These are phyloP conservation scores for Lycium barbarum DNA, from an alignment of 257 asterid species.

Conservation along the genomic window DNA sequence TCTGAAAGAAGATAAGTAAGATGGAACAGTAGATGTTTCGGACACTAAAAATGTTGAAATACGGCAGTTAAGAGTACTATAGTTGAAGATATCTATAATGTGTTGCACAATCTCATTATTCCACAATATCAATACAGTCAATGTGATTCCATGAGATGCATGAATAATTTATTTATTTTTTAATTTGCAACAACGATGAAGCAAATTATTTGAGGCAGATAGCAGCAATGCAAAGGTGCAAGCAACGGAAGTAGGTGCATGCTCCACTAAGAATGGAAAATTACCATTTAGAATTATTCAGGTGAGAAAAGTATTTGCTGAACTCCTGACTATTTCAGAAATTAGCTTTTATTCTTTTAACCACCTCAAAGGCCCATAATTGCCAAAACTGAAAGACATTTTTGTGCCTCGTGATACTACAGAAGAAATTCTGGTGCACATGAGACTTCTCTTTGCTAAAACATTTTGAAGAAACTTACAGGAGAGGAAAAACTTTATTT, in stretches of 20 bases:
- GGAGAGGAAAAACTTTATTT: neutral
- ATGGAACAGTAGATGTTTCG: neutral
- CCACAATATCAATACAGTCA: neutral
- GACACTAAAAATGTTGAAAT: neutral
- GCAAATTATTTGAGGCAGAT: neutral
- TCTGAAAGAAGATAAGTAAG: neutral
- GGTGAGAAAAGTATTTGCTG: neutral
- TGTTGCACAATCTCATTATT: neutral
- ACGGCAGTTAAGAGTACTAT: neutral
- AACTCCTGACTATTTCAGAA: neutral
- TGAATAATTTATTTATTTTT: neutral
- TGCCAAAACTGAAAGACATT: neutral
- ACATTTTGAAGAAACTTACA: neutral
- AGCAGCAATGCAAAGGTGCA: neutral
- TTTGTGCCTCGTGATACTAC: neutral
- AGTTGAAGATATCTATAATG: neutral
- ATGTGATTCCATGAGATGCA: neutral
- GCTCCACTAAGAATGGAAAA: neutral
- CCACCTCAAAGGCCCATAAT: neutral
- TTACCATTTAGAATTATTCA: neutral
- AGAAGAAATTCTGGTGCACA: neutral
- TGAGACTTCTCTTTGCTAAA: neutral
- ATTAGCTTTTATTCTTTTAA: constrained; percentile 20
- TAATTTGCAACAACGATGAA: neutral
- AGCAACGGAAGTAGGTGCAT: neutral